phyloP scores from a whole-genome alignment of 768 basidiomycete species.

The Amanita rimosa region DNA sequence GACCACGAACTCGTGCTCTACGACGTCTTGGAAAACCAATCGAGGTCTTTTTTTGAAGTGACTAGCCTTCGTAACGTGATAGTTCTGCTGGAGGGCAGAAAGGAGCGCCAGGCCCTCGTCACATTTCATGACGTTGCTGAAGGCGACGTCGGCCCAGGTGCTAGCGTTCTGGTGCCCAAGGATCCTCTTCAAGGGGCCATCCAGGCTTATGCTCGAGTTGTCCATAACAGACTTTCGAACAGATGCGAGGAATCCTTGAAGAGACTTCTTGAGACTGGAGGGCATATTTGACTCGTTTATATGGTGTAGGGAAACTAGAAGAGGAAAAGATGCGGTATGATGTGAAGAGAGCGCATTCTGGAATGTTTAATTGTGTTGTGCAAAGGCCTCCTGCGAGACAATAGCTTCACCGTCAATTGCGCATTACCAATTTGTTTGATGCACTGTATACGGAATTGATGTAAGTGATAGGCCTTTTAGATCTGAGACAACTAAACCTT shows the following conservation, averaged over 20 bases:
- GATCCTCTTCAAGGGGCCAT: neutral
- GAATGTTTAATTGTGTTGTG: too few relatives aligned
- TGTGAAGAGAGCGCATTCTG: too few relatives aligned
- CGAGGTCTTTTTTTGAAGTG: neutral
- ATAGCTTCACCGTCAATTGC: too few relatives aligned
- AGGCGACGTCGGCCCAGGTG: neutral
- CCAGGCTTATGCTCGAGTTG: neutral
- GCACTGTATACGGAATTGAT: too few relatives aligned
- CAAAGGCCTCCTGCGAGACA: too few relatives aligned
- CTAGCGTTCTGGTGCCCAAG: neutral
- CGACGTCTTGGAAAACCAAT: neutral
- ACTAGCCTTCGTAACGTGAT: neutral
- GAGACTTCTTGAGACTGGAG: neutral
- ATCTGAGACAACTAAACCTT: too few relatives aligned
- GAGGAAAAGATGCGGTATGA: too few relatives aligned
- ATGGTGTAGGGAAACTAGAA: neutral
- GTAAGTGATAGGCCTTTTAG: too few relatives aligned
- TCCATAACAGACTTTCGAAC: neutral
- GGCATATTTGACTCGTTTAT: neutral
- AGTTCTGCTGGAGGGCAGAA: neutral
- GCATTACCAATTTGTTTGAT: too few relatives aligned
- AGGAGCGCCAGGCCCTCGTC: neutral
- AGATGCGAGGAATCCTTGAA: neutral
- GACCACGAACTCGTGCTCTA: conserved; percentile 1
- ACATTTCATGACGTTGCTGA: neutral